Base-by-base conservation (phyloP, 2,329 filamentous ascomycete genomes). In the Penicillium psychrosexuale region DNA sequence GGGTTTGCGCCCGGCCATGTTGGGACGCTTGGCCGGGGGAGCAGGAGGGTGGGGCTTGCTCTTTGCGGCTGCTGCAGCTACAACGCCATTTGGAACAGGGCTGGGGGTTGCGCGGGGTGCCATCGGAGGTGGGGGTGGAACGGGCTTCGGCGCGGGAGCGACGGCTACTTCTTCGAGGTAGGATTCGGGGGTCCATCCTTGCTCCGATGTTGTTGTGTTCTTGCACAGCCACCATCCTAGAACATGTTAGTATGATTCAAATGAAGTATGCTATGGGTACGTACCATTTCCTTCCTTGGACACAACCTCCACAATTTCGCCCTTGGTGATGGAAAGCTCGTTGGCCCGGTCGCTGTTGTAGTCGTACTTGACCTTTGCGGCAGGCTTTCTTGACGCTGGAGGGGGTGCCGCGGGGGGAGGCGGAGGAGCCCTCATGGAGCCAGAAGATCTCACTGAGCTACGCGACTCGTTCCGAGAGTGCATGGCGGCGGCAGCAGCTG, bases 211-310 rank as follows among this genome's bases (percentile, higher is more conserved):
- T 66, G 84, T 77, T 46, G 77, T 75, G 59, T 87, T 89, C 78
- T 91, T 93, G 60, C 88, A 94, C 44, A 97, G 81, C 93, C 93
- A 97, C 94, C 94, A 99, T 50, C 94, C 93, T 96, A 63, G 37
- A 39, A 15, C 48, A 52, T 19, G 53, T 76, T 56, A 74, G 72
- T 1, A 30, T 3, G 8, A 49, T 31, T 9, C 12, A 48, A 19
- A n/a, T 8, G 3, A 24, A n/a, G 8, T n/a, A 12, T 6, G 7
- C 5, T 6, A 9, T n/a, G 13, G 9, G 15, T 2, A 73, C 87
- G 73, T 84, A 96, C 93, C 94, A 71, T 97, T 97, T 72, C 83
- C 87, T 75, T 97, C 93, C 75, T 97, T 97, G 69, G 94, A 88
- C n/a, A 95, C 83, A 68, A 99, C 86, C 71, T 95, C 85, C 50